Evolutionary conservation across 768 basidiomycete species (phyloP), one percentile per base, ranked within the genome.

Genomic region (Suillus decipiens): DNA sequence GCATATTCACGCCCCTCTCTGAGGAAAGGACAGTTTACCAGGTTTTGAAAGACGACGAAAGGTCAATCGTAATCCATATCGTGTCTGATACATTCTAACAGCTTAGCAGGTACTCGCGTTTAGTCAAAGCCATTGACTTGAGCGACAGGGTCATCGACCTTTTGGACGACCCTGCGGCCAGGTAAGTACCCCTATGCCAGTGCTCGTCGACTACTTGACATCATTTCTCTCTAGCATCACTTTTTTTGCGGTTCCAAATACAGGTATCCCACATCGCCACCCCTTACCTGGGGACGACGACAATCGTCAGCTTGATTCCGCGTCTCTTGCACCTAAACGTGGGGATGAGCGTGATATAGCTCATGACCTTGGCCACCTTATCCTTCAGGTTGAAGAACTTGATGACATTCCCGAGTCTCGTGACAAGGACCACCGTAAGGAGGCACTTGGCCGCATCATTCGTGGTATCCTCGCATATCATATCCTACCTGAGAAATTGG

Each of bases 381-480:
- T 68, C 42, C 55, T 55, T 24, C 70, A 45, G 54, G 67, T 60
- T 28, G 79, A 79, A 33, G 68, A 79, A 59, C 76, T 84, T 36
- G 78, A 82, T 24, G 69, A 76, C 41, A 75, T 78, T 17, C 77
- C 79, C 39, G 78, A 81, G 65, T 79, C 82, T 3, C 68, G 73
- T 19, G 73, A 82, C 45, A 84, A 80, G 64, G 77, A 85, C 66
- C 78, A 76, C 48, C 77, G 79, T 62, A 86, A 84, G 66, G 82
- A 86, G 70, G 79, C 83, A 53, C 73, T 91, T 69, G 84, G 84
- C 66, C 76, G 78, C 59, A 80, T 89, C 63, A 68, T 88, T 34
- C 80, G 77, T 17, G 80, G 81, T 47, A 79, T 89, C 36, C 72
- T 88, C 22, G 77, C 80, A 24, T 90, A 87, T 72, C 86, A 86